Base-by-base conservation (phyloP, 169 alveolate species). In the Blepharisma undulans region DNA sequence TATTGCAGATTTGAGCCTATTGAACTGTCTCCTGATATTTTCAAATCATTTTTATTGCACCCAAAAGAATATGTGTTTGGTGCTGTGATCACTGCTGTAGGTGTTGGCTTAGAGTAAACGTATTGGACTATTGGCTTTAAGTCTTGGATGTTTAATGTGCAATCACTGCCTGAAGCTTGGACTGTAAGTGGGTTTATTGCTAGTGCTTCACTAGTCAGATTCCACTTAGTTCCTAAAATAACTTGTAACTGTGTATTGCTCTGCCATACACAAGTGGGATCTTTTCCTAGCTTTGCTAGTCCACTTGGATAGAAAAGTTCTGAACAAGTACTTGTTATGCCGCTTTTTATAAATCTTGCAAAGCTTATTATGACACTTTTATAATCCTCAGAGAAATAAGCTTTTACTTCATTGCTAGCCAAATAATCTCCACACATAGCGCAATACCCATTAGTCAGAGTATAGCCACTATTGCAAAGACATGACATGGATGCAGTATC, bases 301-400 rank as follows among this genome's bases (percentile, higher is more conserved):
- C 19, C 10, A 18, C 36, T 25, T 29, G 8, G 48, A 29, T 74
- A 22, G 33, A 74, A 22, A 22, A 74, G 33, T 18, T 74, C 30
- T 2, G 29, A 29, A 74, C 80, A 74, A 74, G 80, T 74, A 7
- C 36, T 25, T 6, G 80, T 25, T 2, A 25, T 29, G 29, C 72
- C 87, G 8, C 34, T 79, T 25, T 74, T 74, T 74, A 29, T 5
- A 7, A 29, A 74, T 25, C 80, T 74, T 0, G 80, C 80, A 72
- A 79, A 79, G 12, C 19, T 33, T n/a, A 79, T 33, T 10, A 79
- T 14, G 1, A 79, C 34, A 14, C 12, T 79, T 27, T 22, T 79
- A 33, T 29, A 79, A 4, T 79, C 61, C 61, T 79, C 87, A 29
- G 87, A 79, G 61, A 79, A 79, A 33, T 79, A 33, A 79, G 87